Evolutionary conservation across 2,329 filamentous ascomycete genomes (phyloP).

Genomic region (Akanthomyces muscarius): DNA sequence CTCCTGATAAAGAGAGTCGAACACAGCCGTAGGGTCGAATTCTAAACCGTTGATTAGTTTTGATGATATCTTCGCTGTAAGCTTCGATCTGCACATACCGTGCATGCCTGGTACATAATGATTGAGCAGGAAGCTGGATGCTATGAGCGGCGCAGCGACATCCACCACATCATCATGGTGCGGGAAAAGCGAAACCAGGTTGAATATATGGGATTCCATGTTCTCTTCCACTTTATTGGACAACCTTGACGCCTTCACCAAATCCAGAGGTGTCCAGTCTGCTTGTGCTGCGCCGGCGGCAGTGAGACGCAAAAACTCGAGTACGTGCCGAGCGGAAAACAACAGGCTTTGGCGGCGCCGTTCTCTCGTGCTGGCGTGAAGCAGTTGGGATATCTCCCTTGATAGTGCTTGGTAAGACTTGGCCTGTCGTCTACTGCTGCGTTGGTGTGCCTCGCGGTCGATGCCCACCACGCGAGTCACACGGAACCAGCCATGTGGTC

Average conservation of each 20-base stretch:
- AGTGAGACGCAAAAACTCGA: neutral
- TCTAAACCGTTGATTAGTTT: neutral
- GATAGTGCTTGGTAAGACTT: neutral
- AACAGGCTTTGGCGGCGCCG: neutral
- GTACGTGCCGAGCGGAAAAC: neutral
- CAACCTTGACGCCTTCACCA: neutral
- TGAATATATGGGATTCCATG: neutral
- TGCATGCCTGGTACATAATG: constrained; percentile 17
- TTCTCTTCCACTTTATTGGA: neutral
- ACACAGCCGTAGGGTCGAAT: neutral
- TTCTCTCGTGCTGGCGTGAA: neutral
- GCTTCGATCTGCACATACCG: constrained; percentile 1
- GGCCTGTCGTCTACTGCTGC: neutral
- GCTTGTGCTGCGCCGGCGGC: neutral
- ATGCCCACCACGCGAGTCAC: neutral
- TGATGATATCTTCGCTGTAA: neutral
- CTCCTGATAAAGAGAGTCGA: neutral
- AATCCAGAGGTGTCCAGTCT: neutral
- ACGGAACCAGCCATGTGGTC: neutral
- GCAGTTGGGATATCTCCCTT: neutral
- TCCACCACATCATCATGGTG: neutral
- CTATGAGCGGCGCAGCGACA: constrained; percentile 9
- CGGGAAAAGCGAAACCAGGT: neutral
- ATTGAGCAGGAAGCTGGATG: constrained; percentile 17
- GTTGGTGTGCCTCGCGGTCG: neutral